Evolutionary conservation across 2,329 filamentous ascomycete species (phyloP).

Genomic region (Claviceps pusilla): DNA sequence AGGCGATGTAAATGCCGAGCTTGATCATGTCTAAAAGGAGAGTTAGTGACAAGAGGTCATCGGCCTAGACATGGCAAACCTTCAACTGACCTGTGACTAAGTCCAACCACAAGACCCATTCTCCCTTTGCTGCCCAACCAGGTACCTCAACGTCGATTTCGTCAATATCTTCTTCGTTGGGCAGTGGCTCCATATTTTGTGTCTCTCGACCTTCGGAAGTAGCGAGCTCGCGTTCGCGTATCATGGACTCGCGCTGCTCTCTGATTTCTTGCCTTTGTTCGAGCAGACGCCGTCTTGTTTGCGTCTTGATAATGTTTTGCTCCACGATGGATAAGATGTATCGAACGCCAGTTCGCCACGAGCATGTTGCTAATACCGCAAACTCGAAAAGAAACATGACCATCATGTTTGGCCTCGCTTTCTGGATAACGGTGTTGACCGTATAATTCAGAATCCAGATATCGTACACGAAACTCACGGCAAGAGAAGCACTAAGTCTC

Average conservation of each 20-base stretch:
- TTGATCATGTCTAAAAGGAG: conserved; percentile 63
- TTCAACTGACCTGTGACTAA: conserved; percentile 53
- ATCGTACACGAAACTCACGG: conserved; percentile 69
- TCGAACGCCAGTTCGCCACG: conserved; percentile 60
- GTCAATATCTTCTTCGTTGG: conserved; percentile 61
- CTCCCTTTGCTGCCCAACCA: conserved; percentile 91
- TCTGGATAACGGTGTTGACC: conserved; percentile 65
- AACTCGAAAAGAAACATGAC: conserved; percentile 99
- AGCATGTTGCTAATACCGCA: conserved; percentile 68
- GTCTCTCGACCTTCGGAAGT: conserved; percentile 46
- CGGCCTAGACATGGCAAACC: neutral
- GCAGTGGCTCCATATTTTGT: conserved; percentile 32
- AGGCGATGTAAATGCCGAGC: conserved; percentile 72
- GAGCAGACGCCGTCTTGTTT: conserved; percentile 54
- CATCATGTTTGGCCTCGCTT: conserved; percentile 96
- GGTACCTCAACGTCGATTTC: conserved; percentile 91
- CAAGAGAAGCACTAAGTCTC: conserved; percentile 62
- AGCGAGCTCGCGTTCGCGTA: conserved; percentile 32
- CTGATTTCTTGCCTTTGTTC: conserved; percentile 55
- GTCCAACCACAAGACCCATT: conserved; percentile 81
- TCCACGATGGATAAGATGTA: conserved; percentile 71
- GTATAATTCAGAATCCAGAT: conserved; percentile 67
- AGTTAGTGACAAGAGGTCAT: neutral
- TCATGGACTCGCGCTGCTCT: conserved; percentile 37
- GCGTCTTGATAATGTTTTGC: conserved; percentile 55